phyloP scores from a whole-genome alignment of 2,329 filamentous ascomycete species.

The Phialemonium atrogriseum region DNA sequence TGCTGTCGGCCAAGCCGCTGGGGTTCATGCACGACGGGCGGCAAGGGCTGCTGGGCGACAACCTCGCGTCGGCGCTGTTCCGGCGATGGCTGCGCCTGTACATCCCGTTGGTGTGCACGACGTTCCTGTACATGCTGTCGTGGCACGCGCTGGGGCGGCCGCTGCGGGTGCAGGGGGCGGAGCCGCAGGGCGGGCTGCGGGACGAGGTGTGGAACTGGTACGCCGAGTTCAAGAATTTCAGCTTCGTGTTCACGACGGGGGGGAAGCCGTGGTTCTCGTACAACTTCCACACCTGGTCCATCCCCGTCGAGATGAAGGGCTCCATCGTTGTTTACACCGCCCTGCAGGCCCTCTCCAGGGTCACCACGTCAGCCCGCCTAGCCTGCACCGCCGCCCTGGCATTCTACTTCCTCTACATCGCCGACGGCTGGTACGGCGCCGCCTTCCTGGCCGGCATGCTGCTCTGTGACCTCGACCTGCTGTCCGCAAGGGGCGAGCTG shows the following conservation, averaged over 20 bases:
- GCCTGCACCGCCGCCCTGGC: conserved; percentile 43
- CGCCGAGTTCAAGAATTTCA: conserved; percentile 56
- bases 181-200: conserved; percentile 28
- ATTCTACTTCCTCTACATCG: conserved; percentile 58
- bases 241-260: conserved; percentile 50
- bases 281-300: conserved; percentile 53
- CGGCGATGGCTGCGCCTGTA: conserved; percentile 37
- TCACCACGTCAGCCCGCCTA: conserved; percentile 43
- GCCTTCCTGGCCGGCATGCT: conserved; percentile 53
- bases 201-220: conserved; percentile 40
- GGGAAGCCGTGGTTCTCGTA: conserved; percentile 49
- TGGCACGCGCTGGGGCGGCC: conserved; percentile 39
- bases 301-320: conserved; percentile 52
- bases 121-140: conserved; percentile 40
- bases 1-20: conserved; percentile 42
- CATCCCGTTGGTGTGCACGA: conserved; percentile 40
- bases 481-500: conserved; percentile 37
- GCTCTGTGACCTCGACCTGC: conserved; percentile 48
- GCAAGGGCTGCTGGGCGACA: conserved; percentile 30
- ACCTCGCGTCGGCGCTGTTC: conserved; percentile 34
- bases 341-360: conserved; percentile 47
- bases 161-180: conserved; percentile 29
- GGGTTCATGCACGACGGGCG: conserved; percentile 36
- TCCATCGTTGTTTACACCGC: conserved; percentile 55
- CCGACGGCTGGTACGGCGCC: conserved; percentile 52